A percentile compares a stretch with the other conserved stretches of the same genome.
Conservation (phyloP, 805 yeast species). For the Kregervanrija delftensis region DNA sequence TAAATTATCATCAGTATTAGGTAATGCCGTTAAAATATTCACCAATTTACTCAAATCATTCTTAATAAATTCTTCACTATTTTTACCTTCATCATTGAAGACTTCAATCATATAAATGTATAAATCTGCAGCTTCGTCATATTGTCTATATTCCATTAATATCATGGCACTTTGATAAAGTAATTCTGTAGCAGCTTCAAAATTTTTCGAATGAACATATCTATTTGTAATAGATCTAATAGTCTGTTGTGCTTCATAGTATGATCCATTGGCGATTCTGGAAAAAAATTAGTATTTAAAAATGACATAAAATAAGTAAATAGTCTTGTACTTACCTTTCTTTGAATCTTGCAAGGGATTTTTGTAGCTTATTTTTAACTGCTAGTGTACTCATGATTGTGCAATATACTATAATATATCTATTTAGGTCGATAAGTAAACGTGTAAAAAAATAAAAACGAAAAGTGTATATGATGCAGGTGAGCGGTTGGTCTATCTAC, state of each 20-base stretch:
- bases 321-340: slow-evolving; percentile 23
- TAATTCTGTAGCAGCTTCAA: slow-evolving; percentile 64
- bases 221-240: slow-evolving; percentile 84
- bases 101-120: slow-evolving; percentile 66
- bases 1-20: slow-evolving; percentile 53
- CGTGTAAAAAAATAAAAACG: not conserved
- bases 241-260: slow-evolving; percentile 95
- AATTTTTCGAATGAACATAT: slow-evolving; percentile 63
- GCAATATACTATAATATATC: not conserved
- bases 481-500: not conserved
- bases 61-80: slow-evolving; percentile 20
- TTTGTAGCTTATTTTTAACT: slow-evolving; percentile 37
- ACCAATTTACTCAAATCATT: slow-evolving; percentile 30
- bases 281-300: not conserved
- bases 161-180: slow-evolving; percentile 65
- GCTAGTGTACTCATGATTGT: slow-evolving; percentile 16
- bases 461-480: slow-evolving; percentile 4
- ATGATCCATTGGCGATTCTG: slow-evolving; percentile 67
- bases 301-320: not conserved
- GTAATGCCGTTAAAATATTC: slow-evolving; percentile 35
- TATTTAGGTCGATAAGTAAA: not conserved
- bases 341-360: slow-evolving; percentile 60
- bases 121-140: slow-evolving; percentile 77
- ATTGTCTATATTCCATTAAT: slow-evolving; percentile 62
- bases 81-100: slow-evolving; percentile 41